These are phyloP conservation scores for Botrytis cinerea DNA, from an alignment of 2,329 filamentous ascomycete species.

Conservation along the genomic window DNA sequence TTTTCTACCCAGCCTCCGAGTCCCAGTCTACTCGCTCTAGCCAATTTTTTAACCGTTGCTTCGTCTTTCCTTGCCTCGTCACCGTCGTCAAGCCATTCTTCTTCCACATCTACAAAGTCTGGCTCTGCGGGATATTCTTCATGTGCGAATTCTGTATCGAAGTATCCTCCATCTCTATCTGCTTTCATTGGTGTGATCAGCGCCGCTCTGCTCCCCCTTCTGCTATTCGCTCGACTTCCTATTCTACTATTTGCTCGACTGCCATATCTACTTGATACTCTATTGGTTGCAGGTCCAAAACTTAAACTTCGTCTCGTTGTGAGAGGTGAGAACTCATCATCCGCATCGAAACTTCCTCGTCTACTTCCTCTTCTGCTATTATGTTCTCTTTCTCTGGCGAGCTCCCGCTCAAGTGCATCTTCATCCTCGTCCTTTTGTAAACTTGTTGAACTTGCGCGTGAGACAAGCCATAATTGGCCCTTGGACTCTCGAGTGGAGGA, in stretches of 20 bases:
- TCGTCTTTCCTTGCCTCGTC: slow-evolving; percentile 59
- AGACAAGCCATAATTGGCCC: slow-evolving; percentile 69
- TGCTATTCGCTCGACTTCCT: slow-evolving; percentile 31
- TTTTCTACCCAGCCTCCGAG: slow-evolving; percentile 61
- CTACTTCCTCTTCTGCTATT: slow-evolving; percentile 43
- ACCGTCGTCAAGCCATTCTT: slow-evolving; percentile 56
- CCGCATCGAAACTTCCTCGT: slow-evolving; percentile 42
- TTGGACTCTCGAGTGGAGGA: slow-evolving; percentile 66
- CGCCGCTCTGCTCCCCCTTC: slow-evolving; percentile 29
- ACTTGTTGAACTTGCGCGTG: slow-evolving; percentile 64
- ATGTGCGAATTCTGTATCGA: slow-evolving; percentile 39
- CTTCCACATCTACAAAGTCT: slow-evolving; percentile 64
- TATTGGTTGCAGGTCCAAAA: slow-evolving; percentile 48
- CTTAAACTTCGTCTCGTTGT: slow-evolving; percentile 39
- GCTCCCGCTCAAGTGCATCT: slow-evolving; percentile 54
- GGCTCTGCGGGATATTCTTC: slow-evolving; percentile 52
- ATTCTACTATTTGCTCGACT: slow-evolving; percentile 46
- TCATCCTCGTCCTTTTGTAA: slow-evolving; percentile 56
- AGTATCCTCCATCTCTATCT: slow-evolving; percentile 49
- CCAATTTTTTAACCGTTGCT: slow-evolving; percentile 57
- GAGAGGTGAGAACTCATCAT: slow-evolving; percentile 43
- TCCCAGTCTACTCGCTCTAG: slow-evolving; percentile 54
- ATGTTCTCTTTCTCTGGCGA: slow-evolving; percentile 53
- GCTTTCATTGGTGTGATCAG: slow-evolving; percentile 48
- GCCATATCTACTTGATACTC: slow-evolving; percentile 50